phyloP scores from a whole-genome alignment of 2,329 filamentous ascomycete genomes.

The Cladosporium colombiae region DNA sequence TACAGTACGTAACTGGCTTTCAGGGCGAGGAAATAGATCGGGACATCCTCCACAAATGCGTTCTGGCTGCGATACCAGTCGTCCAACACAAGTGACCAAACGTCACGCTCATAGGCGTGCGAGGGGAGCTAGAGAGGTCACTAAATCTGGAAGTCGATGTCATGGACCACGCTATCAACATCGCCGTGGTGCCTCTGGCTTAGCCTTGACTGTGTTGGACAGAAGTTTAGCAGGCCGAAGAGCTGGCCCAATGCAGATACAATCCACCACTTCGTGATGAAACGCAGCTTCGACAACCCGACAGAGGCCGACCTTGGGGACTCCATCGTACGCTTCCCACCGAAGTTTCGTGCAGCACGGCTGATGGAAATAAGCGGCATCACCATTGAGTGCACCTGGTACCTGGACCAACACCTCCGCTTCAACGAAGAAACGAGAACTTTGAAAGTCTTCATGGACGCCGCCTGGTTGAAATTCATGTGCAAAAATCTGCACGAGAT shows the following conservation, averaged over 20 bases:
- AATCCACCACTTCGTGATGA: background rate
- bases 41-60: background rate
- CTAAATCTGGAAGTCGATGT: background rate
- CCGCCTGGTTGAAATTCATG: background rate
- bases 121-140: background rate
- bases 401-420: conserved; percentile 1
- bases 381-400: background rate
- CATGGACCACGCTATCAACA: background rate
- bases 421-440: conserved; percentile 8
- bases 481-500: background rate
- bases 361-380: conserved; percentile 1
- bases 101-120: background rate
- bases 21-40: background rate
- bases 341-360: background rate
- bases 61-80: background rate
- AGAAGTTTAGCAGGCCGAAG: background rate
- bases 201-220: background rate
- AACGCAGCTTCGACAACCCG: background rate
- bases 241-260: background rate
- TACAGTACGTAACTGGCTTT: background rate
- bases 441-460: conserved; percentile 1
- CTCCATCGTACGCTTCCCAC: background rate
- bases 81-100: background rate
- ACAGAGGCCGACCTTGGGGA: background rate
- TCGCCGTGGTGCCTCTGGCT: conserved; percentile 6